Evolutionary conservation across 2,329 filamentous ascomycete genomes (phyloP).

Genomic region (Teratosphaeria viscida): DNA sequence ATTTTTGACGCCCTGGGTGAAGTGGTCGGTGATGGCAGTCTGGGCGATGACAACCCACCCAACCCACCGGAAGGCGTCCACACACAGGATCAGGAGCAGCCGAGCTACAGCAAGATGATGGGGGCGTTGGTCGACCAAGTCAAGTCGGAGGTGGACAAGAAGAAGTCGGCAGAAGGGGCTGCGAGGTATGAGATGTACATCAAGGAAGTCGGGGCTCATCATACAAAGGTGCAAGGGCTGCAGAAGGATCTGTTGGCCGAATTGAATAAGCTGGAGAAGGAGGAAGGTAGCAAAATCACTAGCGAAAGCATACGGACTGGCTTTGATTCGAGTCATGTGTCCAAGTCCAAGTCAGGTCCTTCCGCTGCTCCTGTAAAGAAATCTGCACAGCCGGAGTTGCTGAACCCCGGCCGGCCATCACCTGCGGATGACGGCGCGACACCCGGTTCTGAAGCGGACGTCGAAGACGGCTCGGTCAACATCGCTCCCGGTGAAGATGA

Average conservation of each 20-base stretch:
- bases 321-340: slow-evolving; percentile 77
- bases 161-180: slow-evolving; percentile 45
- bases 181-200: slow-evolving; percentile 65
- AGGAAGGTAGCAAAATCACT: slow-evolving; percentile 83
- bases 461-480: slow-evolving; percentile 41
- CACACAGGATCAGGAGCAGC: slow-evolving; percentile 55
- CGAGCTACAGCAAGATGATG: slow-evolving; percentile 95
- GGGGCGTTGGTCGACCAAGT: slow-evolving; percentile 90
- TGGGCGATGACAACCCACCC: slow-evolving; percentile 63
- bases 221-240: slow-evolving; percentile 64
- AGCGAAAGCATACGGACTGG: slow-evolving; percentile 82
- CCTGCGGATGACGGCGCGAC: slow-evolving; percentile 33
- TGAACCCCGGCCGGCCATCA: slow-evolving; percentile 22
- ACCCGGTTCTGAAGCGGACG: slow-evolving; percentile 51
- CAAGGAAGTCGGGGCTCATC: slow-evolving; percentile 64
- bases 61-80: slow-evolving; percentile 73
- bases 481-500: slow-evolving; percentile 40
- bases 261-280: slow-evolving; percentile 70
- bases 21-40: slow-evolving; percentile 49
- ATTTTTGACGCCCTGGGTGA: slow-evolving; percentile 88
- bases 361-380: slow-evolving; percentile 25
- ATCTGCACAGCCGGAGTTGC: slow-evolving; percentile 20
- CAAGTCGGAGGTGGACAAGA: slow-evolving; percentile 73
- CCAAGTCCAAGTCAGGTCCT: slow-evolving; percentile 38
- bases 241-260: slow-evolving; percentile 66